Evolutionary conservation across 257 asterid species (phyloP).

Genomic region (Lithospermum erythrorhizon): DNA sequence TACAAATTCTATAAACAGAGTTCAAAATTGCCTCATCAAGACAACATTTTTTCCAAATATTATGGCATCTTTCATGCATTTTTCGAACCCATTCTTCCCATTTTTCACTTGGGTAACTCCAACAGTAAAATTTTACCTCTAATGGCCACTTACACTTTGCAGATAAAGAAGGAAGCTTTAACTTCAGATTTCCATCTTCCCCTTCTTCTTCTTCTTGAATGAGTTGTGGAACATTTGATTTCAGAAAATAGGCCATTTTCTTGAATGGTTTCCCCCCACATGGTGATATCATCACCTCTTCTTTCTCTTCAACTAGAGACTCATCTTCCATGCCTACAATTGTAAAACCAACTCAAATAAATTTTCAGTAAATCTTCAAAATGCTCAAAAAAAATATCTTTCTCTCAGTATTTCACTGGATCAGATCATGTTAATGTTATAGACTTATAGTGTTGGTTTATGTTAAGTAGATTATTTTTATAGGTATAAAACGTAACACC

Average conservation of each 20-base stretch:
- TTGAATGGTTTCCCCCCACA: conserved; percentile 17
- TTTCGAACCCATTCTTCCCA: conserved; percentile 25
- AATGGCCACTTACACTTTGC: conserved; percentile 24
- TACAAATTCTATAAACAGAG: conserved; percentile 10
- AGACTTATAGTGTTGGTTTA: too few relatives aligned
- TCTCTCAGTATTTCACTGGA: too few relatives aligned
- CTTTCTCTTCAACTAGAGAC: conserved; percentile 14
- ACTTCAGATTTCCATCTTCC: not conserved
- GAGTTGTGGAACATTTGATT: conserved; percentile 11
- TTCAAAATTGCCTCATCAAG: conserved; percentile 21
- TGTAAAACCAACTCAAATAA: not conserved
- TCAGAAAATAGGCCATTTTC: conserved; percentile 25
- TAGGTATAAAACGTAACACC: too few relatives aligned
- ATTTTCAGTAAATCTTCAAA: too few relatives aligned
- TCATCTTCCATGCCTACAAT: not conserved
- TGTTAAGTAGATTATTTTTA: too few relatives aligned
- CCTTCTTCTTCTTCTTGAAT: conserved; percentile 3
- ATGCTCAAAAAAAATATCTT: too few relatives aligned
- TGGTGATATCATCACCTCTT: conserved; percentile 29
- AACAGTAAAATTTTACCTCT: conserved; percentile 19
- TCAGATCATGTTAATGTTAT: too few relatives aligned
- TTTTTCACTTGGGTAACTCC: conserved; percentile 10
- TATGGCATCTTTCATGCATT: conserved; percentile 9
- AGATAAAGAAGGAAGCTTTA: conserved; percentile 24
- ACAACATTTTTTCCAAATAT: conserved; percentile 23